Conservation (phyloP, 2,329 filamentous ascomycete species). For the Aspergillus tamarii region DNA sequence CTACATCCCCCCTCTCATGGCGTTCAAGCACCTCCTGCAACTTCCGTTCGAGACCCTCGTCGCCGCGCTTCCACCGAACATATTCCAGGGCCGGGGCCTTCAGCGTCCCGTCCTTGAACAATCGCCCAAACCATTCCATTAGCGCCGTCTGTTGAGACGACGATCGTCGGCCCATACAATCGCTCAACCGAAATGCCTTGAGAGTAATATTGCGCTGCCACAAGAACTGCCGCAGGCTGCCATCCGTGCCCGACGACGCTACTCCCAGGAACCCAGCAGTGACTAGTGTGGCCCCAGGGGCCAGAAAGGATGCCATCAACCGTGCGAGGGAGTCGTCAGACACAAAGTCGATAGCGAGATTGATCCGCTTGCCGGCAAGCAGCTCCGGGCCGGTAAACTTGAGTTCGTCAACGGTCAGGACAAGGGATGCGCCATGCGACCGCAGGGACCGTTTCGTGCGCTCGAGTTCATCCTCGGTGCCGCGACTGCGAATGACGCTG, state of each 20-base stretch:
- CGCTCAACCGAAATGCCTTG: neutral
- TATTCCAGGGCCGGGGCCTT: conserved; percentile 6
- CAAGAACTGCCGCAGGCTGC: neutral
- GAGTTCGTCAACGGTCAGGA: conserved; percentile 2
- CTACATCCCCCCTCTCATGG: neutral
- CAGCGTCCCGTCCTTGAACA: neutral
- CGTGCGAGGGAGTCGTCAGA: neutral
- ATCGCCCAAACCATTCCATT: neutral
- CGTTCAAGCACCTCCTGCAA: neutral
- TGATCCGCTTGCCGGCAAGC: neutral
- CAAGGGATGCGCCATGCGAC: conserved; percentile 1
- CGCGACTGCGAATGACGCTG: neutral
- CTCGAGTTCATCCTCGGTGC: neutral
- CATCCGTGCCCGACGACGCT: neutral
- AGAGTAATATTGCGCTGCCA: neutral
- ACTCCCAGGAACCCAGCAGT: neutral
- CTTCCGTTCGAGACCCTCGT: neutral
- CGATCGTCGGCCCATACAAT: neutral
- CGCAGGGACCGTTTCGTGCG: conserved; percentile 4
- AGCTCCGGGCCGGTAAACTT: neutral
- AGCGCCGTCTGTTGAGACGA: neutral
- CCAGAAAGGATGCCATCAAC: neutral
- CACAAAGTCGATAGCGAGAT: neutral
- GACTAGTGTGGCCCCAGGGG: neutral
- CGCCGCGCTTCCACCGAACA: conserved; percentile 7